Base-by-base conservation (phyloP, 805 yeast species). In the Candida easanensis region DNA sequence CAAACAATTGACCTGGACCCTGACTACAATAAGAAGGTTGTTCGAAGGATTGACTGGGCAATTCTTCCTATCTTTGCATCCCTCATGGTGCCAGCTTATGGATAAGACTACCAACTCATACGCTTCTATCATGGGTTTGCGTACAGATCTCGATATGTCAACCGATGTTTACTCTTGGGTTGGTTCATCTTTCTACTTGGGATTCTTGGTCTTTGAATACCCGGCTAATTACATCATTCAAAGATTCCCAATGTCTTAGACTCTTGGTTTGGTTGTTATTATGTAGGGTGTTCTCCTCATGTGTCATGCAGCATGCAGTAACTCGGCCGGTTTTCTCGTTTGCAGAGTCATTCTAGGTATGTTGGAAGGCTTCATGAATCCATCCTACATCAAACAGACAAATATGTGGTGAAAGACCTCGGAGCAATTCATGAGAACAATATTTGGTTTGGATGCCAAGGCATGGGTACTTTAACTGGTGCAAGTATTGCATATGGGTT, bases 141-240 rank as follows among this genome's bases (percentile, higher is more conserved):
- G 5, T 7, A 10, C 5, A 3, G 40, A 70, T 46, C 60, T 70
- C 51, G 62, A 64, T 42, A 76, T 77, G 77, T 49, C 52, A 41
- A 74, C 71, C 28, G 58, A 48, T 16, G 58, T 67, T 53, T 72
- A 76, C 54, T 58, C 76, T 35, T 76, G 84, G 80, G 64, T 74
- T 14, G 77, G 83, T 9, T 70, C 82, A 1, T 70, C 78, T 5
- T 80, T 80, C 50, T 80, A 80, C 53, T 58, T 83, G 25, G 90
- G 89, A 3, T 84, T 80, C 56, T 57, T 84, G 39, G 66, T 66
- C 3, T 81, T 79, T 54, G 82, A 79, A 52, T 65, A 74, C 44
- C 76, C 80, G 2, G 69, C 75, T 3, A 60, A 68, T 16, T 54
- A 65, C 35, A 35, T 71, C 3, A 55, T 80, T 22, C 89, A 84